Evolutionary conservation across 257 asterid genomes (phyloP).

Genomic region (Solanum pimpinellifolium): DNA sequence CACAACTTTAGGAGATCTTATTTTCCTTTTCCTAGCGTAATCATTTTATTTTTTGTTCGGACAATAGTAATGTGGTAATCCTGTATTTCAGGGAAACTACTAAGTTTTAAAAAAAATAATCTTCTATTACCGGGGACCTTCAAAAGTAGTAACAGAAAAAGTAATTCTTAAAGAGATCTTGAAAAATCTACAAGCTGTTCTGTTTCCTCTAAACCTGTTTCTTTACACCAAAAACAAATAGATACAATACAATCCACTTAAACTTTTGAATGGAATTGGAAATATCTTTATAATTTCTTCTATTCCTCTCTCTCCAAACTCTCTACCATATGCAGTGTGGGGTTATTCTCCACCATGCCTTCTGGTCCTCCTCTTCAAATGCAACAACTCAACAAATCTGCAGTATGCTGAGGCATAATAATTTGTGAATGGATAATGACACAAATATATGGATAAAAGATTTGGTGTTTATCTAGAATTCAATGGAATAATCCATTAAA

Average conservation of each 20-base stretch:
- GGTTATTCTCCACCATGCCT: not conserved
- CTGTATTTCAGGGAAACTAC: not conserved
- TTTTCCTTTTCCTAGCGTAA: not conserved
- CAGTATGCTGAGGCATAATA: not conserved
- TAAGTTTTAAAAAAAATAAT: too few species aligned
- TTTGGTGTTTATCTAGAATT: not conserved
- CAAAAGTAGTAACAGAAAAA: not conserved
- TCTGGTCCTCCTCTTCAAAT: not conserved
- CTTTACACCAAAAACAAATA: not conserved
- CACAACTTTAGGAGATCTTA: not conserved
- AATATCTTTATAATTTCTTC: not conserved
- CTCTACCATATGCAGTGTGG: not conserved
- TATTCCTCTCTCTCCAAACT: not conserved
- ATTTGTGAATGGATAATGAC: not conserved
- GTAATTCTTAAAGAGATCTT: not conserved
- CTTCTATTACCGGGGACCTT: not conserved
- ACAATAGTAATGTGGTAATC: not conserved
- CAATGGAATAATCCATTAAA: not conserved
- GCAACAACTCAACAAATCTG: not conserved
- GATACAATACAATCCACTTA: not conserved
- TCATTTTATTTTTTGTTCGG: not conserved
- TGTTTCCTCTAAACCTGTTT: not conserved
- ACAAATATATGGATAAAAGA: not conserved
- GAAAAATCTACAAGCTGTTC: not conserved
- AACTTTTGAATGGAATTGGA: not conserved